A percentile compares a stretch with the other conserved stretches of the same genome.
phyloP scores from a whole-genome alignment of 2,329 filamentous ascomycete species.

The Anisogramma anomala region DNA sequence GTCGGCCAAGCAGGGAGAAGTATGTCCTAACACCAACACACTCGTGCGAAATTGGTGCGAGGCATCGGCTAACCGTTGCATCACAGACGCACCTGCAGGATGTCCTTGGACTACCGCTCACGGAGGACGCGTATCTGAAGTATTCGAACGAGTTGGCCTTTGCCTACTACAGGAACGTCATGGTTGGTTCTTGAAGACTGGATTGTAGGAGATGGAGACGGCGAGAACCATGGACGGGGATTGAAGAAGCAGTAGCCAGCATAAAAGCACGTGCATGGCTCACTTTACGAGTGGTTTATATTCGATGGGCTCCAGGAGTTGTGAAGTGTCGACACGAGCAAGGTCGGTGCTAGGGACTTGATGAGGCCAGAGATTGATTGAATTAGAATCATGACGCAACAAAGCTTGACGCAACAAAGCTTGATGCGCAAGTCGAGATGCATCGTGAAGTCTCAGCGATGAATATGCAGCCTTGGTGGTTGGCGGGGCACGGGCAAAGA shows the following conservation, averaged over 20 bases:
- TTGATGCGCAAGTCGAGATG: no score
- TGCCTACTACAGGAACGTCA: constrained; percentile 55
- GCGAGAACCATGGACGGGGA: no score
- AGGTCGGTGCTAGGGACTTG: no score
- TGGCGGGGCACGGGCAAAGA: no score
- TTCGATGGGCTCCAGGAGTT: no score
- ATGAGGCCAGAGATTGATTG: no score
- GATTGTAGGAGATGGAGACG: neutral
- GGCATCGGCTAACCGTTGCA: constrained; percentile 26
- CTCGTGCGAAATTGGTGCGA: constrained; percentile 17
- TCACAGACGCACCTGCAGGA: constrained; percentile 32
- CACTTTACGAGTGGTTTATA: no score
- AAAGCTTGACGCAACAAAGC: no score
- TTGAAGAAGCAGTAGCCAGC: neutral
- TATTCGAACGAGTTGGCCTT: constrained; percentile 61
- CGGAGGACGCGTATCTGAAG: constrained; percentile 58
- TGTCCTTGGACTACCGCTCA: constrained; percentile 52
- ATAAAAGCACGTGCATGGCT: neutral
- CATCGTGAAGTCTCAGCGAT: no score
- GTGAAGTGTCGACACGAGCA: no score
- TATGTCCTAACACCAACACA: constrained; percentile 25
- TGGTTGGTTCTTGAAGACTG: constrained; percentile 32
- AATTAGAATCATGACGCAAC: no score
- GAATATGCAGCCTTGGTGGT: no score
- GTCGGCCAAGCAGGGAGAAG: constrained; percentile 42